These are phyloP conservation scores for Yamadazyma aaseri DNA, from an alignment of 1,139 yeast species.

Conservation along the genomic window DNA sequence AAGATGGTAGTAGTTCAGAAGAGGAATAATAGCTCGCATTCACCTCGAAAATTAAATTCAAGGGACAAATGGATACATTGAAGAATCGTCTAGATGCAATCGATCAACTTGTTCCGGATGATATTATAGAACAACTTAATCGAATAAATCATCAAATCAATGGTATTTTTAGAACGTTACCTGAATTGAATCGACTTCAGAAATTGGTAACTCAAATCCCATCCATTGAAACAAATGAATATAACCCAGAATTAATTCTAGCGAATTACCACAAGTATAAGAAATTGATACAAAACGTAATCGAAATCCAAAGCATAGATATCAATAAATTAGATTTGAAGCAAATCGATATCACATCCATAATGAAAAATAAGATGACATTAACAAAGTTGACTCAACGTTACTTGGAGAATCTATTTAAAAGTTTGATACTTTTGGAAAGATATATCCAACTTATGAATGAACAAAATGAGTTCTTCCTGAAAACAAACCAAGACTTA, in stretches of 20 bases:
- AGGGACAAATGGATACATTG: conserved; percentile 6
- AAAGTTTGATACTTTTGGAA: conserved; percentile 12
- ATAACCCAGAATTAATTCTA: conserved; percentile 11
- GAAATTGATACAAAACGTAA: conserved; percentile 6
- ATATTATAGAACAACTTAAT: conserved; percentile 4
- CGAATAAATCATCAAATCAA: conserved; percentile 6
- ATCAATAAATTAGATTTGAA: conserved; percentile 5
- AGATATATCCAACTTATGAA: conserved; percentile 8
- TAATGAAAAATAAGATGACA: conserved; percentile 6
- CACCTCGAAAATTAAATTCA: background rate
- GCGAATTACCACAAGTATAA: conserved; percentile 11
- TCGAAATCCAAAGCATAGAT: conserved; percentile 9
- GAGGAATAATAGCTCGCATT: conserved; percentile 24
- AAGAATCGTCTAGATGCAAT: conserved; percentile 6
- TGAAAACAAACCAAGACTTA: background rate
- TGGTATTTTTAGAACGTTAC: conserved; percentile 7
- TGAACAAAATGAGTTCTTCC: conserved; percentile 12
- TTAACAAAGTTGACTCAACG: conserved; percentile 8
- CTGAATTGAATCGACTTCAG: conserved; percentile 9
- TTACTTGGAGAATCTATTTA: conserved; percentile 9
- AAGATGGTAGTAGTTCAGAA: conserved; percentile 34
- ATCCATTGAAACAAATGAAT: conserved; percentile 1
- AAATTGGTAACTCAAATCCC: conserved; percentile 1
- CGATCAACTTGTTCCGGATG: conserved; percentile 2
- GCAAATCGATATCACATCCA: conserved; percentile 6